phyloP scores from a whole-genome alignment of 228 moss, liverwort and hornwort genomes.

The Sphagnum magellanicum region DNA sequence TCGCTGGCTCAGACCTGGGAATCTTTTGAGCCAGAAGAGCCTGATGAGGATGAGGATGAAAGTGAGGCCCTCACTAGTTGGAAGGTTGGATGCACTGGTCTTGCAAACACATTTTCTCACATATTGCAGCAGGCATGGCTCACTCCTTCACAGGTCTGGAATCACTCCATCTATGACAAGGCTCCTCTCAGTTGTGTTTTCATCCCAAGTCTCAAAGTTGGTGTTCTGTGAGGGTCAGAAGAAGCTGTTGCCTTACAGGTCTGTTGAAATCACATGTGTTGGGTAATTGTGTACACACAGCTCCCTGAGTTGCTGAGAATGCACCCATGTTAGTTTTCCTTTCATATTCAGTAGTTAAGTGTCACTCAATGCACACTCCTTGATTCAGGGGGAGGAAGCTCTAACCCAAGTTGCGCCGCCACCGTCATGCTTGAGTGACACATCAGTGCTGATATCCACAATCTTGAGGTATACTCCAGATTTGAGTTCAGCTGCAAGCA shows the following conservation, averaged over 20 bases:
- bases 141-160: conserved; percentile 25
- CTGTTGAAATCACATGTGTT: neutral
- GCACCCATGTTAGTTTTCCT: no score
- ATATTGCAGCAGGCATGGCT: conserved; percentile 64
- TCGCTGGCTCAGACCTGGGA: conserved; percentile 60
- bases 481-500: conserved; percentile 14
- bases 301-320: no score
- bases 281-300: neutral
- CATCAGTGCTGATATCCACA: conserved; percentile 35
- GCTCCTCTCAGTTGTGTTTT: neutral
- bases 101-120: conserved; percentile 36
- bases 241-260: conserved; percentile 58
- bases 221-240: no score
- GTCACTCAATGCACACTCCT: no score
- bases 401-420: conserved; percentile 21
- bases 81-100: conserved; percentile 33
- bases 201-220: no score
- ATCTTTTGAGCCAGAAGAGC: conserved; percentile 17
- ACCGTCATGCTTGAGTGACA: conserved; percentile 45
- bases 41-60: conserved; percentile 23
- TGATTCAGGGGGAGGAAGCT: conserved; percentile 19
- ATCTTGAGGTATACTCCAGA: conserved; percentile 33
- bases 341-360: no score
- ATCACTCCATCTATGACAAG: neutral
- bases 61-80: conserved; percentile 30